Evolutionary conservation across 1,284 basidiomycete species (phyloP), one percentile per base, ranked within the genome.

Genomic region (Rhodofomes roseus): DNA sequence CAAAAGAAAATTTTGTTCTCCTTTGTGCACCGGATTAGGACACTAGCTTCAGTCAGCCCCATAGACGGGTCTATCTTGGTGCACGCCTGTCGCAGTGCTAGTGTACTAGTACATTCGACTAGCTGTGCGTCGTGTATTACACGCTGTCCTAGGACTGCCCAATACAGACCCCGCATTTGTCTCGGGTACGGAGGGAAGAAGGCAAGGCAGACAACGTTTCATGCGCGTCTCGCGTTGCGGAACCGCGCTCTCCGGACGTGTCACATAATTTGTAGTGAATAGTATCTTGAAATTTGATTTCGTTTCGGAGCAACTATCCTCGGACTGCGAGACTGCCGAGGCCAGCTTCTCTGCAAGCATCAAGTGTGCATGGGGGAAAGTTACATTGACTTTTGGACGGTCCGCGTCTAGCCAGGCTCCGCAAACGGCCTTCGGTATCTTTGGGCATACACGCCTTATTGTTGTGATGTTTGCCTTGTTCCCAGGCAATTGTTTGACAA

Each of bases 401-500:
- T 20, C n/a, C 14, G 50, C 31, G 50, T 20, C 18, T 31, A 25
- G 8, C 31, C 50, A 22, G 27, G 18, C 16, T 37, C 50, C 50
- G 31, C 50, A 11, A 22, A 36, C 18, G 50, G 22, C 20, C 6
- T 4, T 18, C 40, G 41, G 29, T 31, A 27, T 18, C 12, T 48
- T 48, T 11, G 46, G 46, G 46, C 23, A n/a, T 23, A n/a, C n/a
- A n/a, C 29, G 31, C 11, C 43, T 29, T 57, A 50, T 57, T 57
- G 56, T 57, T 22, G 23, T 20, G 34, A 43, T 23, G 31, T 37
- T 44, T 34, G 23, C 27, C 29, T 41, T 31, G 44, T 57, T 57
- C 57, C 40, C 57, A 58, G 31, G 57, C 50, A 58, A 58, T 58
- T 58, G 57, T 58, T 44, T 36, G n/a, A 57, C 50, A 52, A 52